phyloP scores from a whole-genome alignment of 176 grass and related monocot species.

The Oryza punctata region DNA sequence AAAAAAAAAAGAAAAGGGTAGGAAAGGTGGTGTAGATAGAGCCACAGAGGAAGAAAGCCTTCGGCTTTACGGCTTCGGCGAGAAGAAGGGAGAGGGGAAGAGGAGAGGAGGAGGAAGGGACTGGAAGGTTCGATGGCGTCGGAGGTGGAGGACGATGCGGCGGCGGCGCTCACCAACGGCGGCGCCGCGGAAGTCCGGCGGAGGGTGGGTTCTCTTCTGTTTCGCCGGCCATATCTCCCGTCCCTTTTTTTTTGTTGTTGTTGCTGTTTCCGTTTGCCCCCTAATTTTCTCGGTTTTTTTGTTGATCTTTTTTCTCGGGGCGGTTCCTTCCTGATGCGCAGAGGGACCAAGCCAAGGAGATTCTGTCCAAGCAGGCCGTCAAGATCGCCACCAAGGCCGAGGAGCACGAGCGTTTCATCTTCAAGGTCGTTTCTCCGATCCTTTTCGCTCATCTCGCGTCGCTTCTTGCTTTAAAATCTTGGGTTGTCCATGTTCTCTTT shows the following conservation, averaged over 20 bases:
- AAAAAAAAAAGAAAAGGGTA: background rate
- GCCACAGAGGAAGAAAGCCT: background rate
- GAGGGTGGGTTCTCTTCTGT: constrained; percentile 18
- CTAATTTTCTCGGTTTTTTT: background rate
- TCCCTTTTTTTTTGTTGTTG: background rate
- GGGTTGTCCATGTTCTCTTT: background rate
- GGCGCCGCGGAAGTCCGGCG: constrained; percentile 43
- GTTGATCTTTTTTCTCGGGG: background rate
- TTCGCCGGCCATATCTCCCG: background rate
- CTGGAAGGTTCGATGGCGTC: constrained; percentile 54
- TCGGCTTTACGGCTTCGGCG: constrained; percentile 8
- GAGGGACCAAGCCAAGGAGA: constrained; percentile 81
- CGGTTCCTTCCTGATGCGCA: constrained; percentile 21
- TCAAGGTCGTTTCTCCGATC: constrained; percentile 61
- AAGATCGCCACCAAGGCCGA: constrained; percentile 90
- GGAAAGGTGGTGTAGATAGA: constrained; percentile 24
- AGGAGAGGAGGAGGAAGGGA: background rate
- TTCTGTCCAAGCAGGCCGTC: constrained; percentile 86
- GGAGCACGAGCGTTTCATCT: constrained; percentile 84
- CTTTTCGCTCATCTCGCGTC: background rate
- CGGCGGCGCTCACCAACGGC: constrained; percentile 30
- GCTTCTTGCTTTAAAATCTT: background rate
- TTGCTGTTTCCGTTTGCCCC: background rate
- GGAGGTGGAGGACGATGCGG: constrained; percentile 37
- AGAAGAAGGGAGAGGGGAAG: constrained; percentile 1